phyloP scores from a whole-genome alignment of 805 yeast species.

The Saccharomyces mikatae region DNA sequence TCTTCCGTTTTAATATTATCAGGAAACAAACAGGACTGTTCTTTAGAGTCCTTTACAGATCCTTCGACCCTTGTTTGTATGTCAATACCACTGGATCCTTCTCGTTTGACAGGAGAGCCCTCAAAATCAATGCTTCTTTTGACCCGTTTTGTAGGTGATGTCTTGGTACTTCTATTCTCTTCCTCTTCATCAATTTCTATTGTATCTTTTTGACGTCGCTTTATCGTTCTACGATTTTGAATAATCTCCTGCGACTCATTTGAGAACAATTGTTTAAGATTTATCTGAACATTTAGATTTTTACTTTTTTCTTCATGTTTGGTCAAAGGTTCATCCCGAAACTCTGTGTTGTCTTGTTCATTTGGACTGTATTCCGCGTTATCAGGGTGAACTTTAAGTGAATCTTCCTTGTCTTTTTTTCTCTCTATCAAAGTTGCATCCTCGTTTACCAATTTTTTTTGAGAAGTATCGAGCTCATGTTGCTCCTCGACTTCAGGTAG shows the following conservation, averaged over 20 bases:
- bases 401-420: not conserved
- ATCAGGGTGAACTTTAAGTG: not conserved
- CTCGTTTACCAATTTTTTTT: not conserved
- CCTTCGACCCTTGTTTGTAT: slow-evolving; percentile 2
- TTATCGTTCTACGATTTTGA: slow-evolving; percentile 6
- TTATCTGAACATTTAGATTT: not conserved
- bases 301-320: not conserved
- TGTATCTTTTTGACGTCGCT: slow-evolving; percentile 3
- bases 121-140: not conserved
- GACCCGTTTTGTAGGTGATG: slow-evolving; percentile 3
- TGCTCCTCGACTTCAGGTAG: slow-evolving; percentile 24
- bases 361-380: not conserved
- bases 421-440: not conserved
- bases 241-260: slow-evolving; percentile 17
- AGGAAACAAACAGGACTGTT: slow-evolving; percentile 1
- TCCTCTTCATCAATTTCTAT: slow-evolving; percentile 5
- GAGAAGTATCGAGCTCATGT: not conserved
- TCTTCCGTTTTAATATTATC: slow-evolving; percentile 6
- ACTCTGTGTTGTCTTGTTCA: not conserved
- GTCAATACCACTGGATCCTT: not conserved
- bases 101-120: slow-evolving; percentile 1
- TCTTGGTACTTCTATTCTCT: slow-evolving; percentile 1
- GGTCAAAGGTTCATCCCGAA: not conserved
- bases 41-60: slow-evolving; percentile 4
- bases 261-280: not conserved